A percentile compares a stretch with the other conserved stretches of the same genome.
Conservation (phyloP, 805 yeast genomes). For the Kluyveromyces siamensis region DNA sequence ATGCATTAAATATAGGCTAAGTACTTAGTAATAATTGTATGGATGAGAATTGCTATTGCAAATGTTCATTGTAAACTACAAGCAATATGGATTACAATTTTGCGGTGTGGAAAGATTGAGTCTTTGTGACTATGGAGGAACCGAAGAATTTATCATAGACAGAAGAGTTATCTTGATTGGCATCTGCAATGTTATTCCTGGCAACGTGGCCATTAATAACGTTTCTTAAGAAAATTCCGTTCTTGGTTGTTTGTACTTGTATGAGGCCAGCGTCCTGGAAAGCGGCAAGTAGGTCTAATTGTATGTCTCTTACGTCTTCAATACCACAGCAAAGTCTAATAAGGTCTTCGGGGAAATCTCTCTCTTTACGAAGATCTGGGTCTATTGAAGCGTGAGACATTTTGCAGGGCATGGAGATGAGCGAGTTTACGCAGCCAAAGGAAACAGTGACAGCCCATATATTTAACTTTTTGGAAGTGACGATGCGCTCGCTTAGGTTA, state of each 20-base stretch:
- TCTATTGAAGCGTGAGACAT: constrained; percentile 98
- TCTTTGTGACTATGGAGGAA: constrained; percentile 4
- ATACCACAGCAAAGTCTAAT: constrained; percentile 88
- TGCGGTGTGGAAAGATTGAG: constrained; percentile 1
- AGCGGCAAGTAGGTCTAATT: constrained; percentile 70
- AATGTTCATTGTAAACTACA: too few species aligned
- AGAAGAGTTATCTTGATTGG: constrained; percentile 8
- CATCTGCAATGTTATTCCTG: constrained; percentile 13
- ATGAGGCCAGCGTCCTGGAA: constrained; percentile 56
- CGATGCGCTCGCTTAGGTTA: constrained; percentile 56
- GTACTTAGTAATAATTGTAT: too few species aligned
- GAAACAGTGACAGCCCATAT: constrained; percentile 86
- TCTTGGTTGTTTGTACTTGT: constrained; percentile 24
- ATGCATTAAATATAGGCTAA: too few species aligned
- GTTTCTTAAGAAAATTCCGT: constrained; percentile 12
- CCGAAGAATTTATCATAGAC: constrained; percentile 20
- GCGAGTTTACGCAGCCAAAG: constrained; percentile 88
- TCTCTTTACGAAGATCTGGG: constrained; percentile 72
- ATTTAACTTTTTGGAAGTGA: constrained; percentile 50
- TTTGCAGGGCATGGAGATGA: constrained; percentile 87
- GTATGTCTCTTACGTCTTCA: constrained; percentile 71
- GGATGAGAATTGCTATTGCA: too few species aligned
- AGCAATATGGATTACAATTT: neutral
- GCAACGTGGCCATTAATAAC: constrained; percentile 14
- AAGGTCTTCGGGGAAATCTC: constrained; percentile 88